Base-by-base conservation (phyloP, 2,329 filamentous ascomycete genomes). In the Tolypocladium tropicale region DNA sequence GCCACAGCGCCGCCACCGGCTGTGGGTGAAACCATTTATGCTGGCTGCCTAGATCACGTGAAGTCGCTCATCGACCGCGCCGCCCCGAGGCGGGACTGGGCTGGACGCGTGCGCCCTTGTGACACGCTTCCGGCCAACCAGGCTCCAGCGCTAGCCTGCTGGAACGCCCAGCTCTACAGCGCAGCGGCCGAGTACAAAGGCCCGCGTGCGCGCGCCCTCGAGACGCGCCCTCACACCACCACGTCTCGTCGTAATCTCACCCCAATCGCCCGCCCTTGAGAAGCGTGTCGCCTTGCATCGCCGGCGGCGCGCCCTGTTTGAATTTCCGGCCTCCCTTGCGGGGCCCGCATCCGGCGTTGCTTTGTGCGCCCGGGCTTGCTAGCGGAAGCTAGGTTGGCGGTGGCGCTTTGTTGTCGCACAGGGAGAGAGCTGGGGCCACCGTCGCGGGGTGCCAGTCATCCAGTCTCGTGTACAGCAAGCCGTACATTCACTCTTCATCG, bases 1-100 rank as follows among this genome's bases (percentile, higher is more conserved):
- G 43, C 43, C 25, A 48, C 43, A 43, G 9, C 23, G 3, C n/a
- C n/a, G 23, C 4, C 3, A 4, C n/a, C n/a, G n/a, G n/a, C n/a
- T 28, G 23, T 21, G 18, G 25, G n/a, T 43, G 21, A 23, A 43
- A 23, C 23, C 28, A 28, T 30, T 55, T 23, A 34, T 43, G n/a
- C 58, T 63, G 64, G 68, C 64, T 72, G 70, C 70, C 71, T 72
- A 59, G 56, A 50, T 68, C 70, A 73, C 69, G 70, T 73, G 70
- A 68, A 53, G 58, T 66, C 70, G 70, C 63, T 67, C 64, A 62
- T 61, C 53, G 56, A 55, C 69, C 70, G 70, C 69, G 70, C 66
- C 62, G 55, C 36, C 23, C 28, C 6, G 14, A 16, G 6, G 41
- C 34, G 23, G 32, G 28, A 43, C 41, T n/a, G n/a, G 16, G 28